Evolutionary conservation across 805 yeast genomes (phyloP).

Genomic region (Myxozyma neotropica): DNA sequence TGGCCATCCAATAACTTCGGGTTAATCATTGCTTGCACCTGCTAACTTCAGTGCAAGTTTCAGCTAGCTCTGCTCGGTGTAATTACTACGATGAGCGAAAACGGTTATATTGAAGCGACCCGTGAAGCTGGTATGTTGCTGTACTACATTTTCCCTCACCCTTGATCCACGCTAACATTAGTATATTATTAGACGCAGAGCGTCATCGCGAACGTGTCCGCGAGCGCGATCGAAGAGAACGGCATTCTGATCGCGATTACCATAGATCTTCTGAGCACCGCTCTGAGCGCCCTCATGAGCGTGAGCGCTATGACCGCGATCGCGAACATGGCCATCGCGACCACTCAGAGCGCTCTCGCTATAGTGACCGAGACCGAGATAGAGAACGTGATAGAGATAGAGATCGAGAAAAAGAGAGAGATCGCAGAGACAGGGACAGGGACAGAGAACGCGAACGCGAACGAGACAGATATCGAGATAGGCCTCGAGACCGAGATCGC

Average conservation of each 20-base stretch:
- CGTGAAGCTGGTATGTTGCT: conserved; percentile 31
- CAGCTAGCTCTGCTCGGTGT: not conserved
- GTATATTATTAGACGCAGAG: conserved; percentile 22
- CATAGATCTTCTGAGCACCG: conserved; percentile 32
- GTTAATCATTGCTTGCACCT: too few species aligned
- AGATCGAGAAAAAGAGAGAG: conserved; percentile 32
- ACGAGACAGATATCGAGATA: conserved; percentile 29
- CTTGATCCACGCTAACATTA: not conserved
- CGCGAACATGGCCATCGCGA: conserved; percentile 31
- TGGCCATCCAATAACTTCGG: too few species aligned
- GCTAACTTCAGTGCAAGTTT: too few species aligned
- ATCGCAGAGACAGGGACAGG: conserved; percentile 21
- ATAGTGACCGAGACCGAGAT: conserved; percentile 32
- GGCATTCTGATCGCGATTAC: conserved; percentile 32
- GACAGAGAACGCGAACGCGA: conserved; percentile 32
- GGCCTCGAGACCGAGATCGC: conserved; percentile 22
- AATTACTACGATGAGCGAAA: conserved; percentile 18
- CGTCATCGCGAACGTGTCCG: conserved; percentile 33
- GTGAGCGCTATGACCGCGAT: conserved; percentile 28
- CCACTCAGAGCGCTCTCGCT: conserved; percentile 27
- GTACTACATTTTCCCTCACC: not conserved
- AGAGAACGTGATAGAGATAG: too few species aligned
- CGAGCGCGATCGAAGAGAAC: conserved; percentile 30
- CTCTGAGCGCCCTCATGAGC: conserved; percentile 12
- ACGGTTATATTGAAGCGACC: conserved; percentile 30